Evolutionary conservation across 1,284 basidiomycete species (phyloP).

Genomic region (Singerocomus rubriflavus): DNA sequence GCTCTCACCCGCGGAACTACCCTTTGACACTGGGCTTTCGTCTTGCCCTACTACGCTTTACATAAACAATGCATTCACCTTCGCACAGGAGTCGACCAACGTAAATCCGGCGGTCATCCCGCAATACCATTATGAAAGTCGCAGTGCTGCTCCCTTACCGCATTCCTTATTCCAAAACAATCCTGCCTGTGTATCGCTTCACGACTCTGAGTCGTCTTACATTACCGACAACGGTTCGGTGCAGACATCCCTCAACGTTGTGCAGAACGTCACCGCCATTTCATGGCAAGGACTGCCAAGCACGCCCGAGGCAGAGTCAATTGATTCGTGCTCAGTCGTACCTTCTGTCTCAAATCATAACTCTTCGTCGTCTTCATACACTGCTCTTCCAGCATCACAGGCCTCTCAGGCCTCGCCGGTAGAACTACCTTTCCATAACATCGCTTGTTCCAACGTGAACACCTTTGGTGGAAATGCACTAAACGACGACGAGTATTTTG

Average conservation of each 20-base stretch:
- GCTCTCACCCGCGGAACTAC: no score
- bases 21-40: no score
- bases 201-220: not conserved
- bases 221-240: not conserved
- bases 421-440: not conserved
- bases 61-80: not conserved
- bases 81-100: not conserved
- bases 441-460: not conserved
- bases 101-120: not conserved
- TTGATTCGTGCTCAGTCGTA: not conserved
- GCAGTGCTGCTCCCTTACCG: not conserved
- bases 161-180: no score
- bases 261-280: not conserved
- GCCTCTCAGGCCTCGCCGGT: not conserved
- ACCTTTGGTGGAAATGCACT: not conserved
- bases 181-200: not conserved
- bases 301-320: not conserved
- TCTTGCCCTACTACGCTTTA: not conserved
- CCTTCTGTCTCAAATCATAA: no score
- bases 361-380: not conserved
- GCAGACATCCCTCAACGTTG: not conserved
- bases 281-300: not conserved
- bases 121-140: not conserved
- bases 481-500: not conserved
- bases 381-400: not conserved